These are phyloP conservation scores for Nepenthes gracilis DNA, from an alignment of 148 eudicot genomes.

Conservation along the genomic window DNA sequence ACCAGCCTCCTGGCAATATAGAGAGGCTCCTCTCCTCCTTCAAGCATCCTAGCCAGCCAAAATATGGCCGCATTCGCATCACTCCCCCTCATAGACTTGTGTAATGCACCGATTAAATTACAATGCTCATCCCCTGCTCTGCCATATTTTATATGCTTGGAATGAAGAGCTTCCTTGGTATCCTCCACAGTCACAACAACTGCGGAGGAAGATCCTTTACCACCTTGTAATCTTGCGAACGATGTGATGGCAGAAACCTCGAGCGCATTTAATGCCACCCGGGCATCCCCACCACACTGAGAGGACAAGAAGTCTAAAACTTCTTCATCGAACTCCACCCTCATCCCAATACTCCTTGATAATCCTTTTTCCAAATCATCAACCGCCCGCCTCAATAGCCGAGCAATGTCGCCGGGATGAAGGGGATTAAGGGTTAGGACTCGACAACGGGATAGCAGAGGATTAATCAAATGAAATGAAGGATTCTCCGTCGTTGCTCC, in stretches of 20 bases:
- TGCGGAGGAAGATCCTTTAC: not conserved
- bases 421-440: constrained; percentile 56
- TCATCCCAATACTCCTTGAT: constrained; percentile 17
- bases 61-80: constrained; percentile 75
- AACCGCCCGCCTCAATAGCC: constrained; percentile 40
- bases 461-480: constrained; percentile 78
- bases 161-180: constrained; percentile 68
- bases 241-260: constrained; percentile 54
- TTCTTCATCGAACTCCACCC: constrained; percentile 32
- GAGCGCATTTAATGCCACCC: constrained; percentile 71
- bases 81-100: constrained; percentile 86
- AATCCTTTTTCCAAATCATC: constrained; percentile 40
- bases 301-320: constrained; percentile 38
- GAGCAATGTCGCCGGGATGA: constrained; percentile 17
- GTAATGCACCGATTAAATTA: constrained; percentile 69
- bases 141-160: constrained; percentile 77
- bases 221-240: constrained; percentile 17
- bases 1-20: constrained; percentile 71
- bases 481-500: constrained; percentile 97
- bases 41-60: constrained; percentile 88
- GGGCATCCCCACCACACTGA: constrained; percentile 82
- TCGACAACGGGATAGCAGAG: constrained; percentile 70
- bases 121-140: constrained; percentile 83
- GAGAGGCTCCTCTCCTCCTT: constrained; percentile 86
- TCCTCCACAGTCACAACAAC: constrained; percentile 30